A percentile compares a stretch with the other conserved stretches of the same genome.
Conservation (phyloP, 495 filamentous ascomycete species). For the Glarea lozoyensis region DNA sequence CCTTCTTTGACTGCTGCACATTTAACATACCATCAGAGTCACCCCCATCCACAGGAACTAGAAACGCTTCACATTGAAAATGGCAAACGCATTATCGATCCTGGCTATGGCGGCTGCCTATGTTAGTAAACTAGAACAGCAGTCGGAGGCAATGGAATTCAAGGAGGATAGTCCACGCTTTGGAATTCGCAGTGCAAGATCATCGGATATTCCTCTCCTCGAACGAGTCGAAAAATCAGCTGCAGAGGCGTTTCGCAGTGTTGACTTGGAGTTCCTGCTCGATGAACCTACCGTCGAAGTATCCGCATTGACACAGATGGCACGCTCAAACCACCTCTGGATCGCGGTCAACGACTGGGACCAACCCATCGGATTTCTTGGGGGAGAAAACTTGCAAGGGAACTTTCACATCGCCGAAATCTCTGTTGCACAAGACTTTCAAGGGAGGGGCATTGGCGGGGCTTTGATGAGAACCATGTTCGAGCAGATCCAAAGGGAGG, state of each 20-base stretch:
- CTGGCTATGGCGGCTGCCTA: slow-evolving; percentile 17
- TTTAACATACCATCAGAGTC: background rate
- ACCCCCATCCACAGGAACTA: background rate
- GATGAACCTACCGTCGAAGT: slow-evolving; percentile 13
- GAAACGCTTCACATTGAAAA: background rate
- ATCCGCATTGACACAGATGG: slow-evolving; percentile 5
- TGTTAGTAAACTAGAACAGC: too few relatives aligned
- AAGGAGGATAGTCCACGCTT: slow-evolving; percentile 4
- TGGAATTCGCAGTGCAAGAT: slow-evolving; percentile 14
- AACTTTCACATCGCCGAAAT: slow-evolving; percentile 19
- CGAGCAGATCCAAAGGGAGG: slow-evolving; percentile 11
- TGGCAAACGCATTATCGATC: slow-evolving; percentile 17
- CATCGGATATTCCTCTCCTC: slow-evolving; percentile 16
- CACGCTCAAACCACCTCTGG: slow-evolving; percentile 12
- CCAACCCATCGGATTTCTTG: slow-evolving; percentile 19
- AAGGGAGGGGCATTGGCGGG: slow-evolving; percentile 18
- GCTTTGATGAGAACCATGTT: slow-evolving; percentile 15
- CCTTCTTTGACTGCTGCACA: background rate
- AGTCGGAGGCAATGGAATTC: slow-evolving; percentile 6
- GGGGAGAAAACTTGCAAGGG: slow-evolving; percentile 14
- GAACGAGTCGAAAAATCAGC: slow-evolving; percentile 20
- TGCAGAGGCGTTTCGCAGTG: slow-evolving; percentile 16
- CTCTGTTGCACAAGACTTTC: slow-evolving; percentile 17
- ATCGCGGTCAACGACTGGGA: slow-evolving; percentile 16
- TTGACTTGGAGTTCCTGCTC: slow-evolving; percentile 12